A percentile compares a stretch with the other conserved stretches of the same genome.
Evolutionary conservation across 768 basidiomycete genomes (phyloP).

Genomic region (Tylopilus sp.): DNA sequence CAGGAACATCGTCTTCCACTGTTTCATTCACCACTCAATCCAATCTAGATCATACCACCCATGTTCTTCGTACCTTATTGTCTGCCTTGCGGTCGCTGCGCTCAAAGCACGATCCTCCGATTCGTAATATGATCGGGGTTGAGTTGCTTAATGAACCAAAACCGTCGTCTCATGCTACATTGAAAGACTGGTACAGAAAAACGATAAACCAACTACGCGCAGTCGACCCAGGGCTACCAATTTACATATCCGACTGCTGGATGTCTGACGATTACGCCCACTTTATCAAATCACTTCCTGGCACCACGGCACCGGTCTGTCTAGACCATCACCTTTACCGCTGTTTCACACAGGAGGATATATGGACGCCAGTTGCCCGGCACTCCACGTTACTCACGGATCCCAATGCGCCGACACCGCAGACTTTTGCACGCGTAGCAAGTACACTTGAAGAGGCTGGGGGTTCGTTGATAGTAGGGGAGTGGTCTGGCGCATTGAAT

Average conservation of each 20-base stretch:
- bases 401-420: conserved; percentile 35
- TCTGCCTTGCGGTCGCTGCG: conserved; percentile 41
- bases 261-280: conserved; percentile 58
- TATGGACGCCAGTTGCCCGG: conserved; percentile 44
- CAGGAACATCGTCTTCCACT: conserved; percentile 50
- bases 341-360: conserved; percentile 67
- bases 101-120: conserved; percentile 39
- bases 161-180: conserved; percentile 43
- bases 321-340: conserved; percentile 85
- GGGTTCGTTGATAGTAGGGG: conserved; percentile 65
- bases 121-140: conserved; percentile 50
- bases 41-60: conserved; percentile 46
- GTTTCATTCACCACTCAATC: conserved; percentile 47
- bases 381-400: conserved; percentile 51
- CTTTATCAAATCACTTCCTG: conserved; percentile 41
- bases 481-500: conserved; percentile 78
- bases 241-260: conserved; percentile 80
- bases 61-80: conserved; percentile 45
- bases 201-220: conserved; percentile 52
- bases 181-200: conserved; percentile 61
- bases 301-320: conserved; percentile 43
- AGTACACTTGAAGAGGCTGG: conserved; percentile 34
- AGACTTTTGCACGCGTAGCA: conserved; percentile 39
- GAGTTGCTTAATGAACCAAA: conserved; percentile 61
- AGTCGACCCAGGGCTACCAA: conserved; percentile 53